These are phyloP conservation scores for Fraxinus baroniana DNA, from an alignment of 305 asterid species.

Conservation along the genomic window DNA sequence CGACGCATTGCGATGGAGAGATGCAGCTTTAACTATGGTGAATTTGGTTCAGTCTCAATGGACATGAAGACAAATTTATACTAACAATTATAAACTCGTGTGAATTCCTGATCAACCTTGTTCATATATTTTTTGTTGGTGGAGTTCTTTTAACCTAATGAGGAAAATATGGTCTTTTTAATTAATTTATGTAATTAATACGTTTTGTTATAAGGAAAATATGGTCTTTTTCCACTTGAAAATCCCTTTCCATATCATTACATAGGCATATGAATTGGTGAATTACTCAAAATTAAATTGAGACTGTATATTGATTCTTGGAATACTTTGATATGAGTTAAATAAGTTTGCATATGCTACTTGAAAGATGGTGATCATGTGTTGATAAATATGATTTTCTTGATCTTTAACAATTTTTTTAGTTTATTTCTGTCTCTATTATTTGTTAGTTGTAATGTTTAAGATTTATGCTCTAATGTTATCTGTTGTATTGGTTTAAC, in stretches of 20 bases:
- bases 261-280: not conserved
- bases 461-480: not conserved
- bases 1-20: conserved; percentile 32
- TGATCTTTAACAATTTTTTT: not conserved
- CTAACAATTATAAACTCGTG: not conserved
- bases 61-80: conserved; percentile 5
- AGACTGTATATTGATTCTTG: not conserved
- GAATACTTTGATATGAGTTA: too few species aligned
- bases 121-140: not conserved
- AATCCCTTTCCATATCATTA: too few species aligned
- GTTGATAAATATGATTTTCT: not conserved
- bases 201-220: too few species aligned
- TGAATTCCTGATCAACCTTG: not conserved
- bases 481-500: not conserved
- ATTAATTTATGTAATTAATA: not conserved
- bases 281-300: not conserved
- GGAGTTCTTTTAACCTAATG: not conserved
- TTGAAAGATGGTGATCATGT: not conserved
- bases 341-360: not conserved
- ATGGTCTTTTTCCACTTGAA: too few species aligned
- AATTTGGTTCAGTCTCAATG: conserved; percentile 36
- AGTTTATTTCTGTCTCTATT: too few species aligned
- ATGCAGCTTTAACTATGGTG: conserved; percentile 32
- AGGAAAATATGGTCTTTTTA: too few species aligned
- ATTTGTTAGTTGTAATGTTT: too few species aligned